Conservation (phyloP, 1,284 basidiomycete genomes). For the Leccinum fallax region DNA sequence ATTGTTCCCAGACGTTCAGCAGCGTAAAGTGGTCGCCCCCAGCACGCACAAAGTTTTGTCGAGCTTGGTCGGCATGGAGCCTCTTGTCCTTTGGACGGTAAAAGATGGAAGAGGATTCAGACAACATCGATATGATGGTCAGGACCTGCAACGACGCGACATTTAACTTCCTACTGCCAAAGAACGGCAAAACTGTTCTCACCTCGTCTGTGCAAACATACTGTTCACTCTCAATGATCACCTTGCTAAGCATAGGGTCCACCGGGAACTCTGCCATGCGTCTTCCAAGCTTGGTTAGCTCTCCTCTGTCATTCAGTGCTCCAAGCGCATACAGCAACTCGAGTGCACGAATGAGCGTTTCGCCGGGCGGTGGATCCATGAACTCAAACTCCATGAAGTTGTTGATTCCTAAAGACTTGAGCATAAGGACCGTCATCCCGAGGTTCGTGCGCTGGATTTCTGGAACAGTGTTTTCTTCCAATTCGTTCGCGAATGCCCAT, state of each 20-base stretch:
- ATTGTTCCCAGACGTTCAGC: constrained; percentile 97
- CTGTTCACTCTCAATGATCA: constrained; percentile 93
- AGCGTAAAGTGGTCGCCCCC: constrained; percentile 99
- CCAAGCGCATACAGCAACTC: constrained; percentile 95
- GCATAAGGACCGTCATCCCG: constrained; percentile 92
- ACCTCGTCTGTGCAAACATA: constrained; percentile 98
- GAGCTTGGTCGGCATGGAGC: constrained; percentile 92
- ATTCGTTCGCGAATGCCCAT: constrained; percentile 93
- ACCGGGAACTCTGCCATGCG: constrained; percentile 99
- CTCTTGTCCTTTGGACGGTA: constrained; percentile 98
- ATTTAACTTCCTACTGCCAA: not conserved
- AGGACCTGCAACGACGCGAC: constrained; percentile 59
- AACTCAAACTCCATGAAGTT: constrained; percentile 99
- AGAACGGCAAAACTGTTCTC: constrained; percentile 18
- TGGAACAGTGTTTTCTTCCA: constrained; percentile 96
- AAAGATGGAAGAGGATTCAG: constrained; percentile 93
- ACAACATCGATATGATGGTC: constrained; percentile 97
- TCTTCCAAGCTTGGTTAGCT: constrained; percentile 93
- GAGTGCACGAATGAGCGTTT: constrained; percentile 86
- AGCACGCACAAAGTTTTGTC: constrained; percentile 92
- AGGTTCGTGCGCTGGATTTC: constrained; percentile 98
- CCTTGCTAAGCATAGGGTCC: constrained; percentile 96
- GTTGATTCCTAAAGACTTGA: constrained; percentile 97
- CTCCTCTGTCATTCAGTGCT: constrained; percentile 94
- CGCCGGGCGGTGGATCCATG: constrained; percentile 97